phyloP scores from a whole-genome alignment of 352 stramenopile genomes.

The Pythium sukuiense region DNA sequence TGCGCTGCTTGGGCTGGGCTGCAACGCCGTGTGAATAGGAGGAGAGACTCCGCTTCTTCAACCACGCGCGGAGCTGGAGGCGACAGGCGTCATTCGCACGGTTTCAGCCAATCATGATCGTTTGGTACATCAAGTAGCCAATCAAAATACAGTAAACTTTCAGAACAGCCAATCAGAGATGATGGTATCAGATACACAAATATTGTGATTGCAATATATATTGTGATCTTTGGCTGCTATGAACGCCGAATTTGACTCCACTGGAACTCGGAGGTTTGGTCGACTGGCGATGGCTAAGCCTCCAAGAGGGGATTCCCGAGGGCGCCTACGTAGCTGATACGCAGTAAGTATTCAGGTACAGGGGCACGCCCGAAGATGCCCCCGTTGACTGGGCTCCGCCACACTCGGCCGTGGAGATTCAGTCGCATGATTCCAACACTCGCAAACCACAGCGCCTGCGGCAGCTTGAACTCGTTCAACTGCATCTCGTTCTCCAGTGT shows the following conservation, averaged over 20 bases:
- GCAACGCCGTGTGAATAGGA: not conserved
- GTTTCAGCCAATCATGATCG: constrained; percentile 8
- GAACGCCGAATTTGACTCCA: no score
- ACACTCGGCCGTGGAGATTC: constrained; percentile 12
- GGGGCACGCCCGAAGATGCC: constrained; percentile 43
- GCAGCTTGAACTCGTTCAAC: constrained; percentile 59
- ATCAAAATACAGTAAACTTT: constrained; percentile 2
- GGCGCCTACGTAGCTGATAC: constrained; percentile 14
- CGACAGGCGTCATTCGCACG: not conserved
- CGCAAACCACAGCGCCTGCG: constrained; percentile 44
- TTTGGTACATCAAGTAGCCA: not conserved
- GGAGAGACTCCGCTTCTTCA: constrained; percentile 7
- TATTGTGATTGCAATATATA: not conserved
- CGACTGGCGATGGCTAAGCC: not conserved
- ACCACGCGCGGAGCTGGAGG: not conserved
- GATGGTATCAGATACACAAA: not conserved
- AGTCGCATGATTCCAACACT: constrained; percentile 27
- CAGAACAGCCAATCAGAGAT: constrained; percentile 6
- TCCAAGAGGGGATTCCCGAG: not conserved
- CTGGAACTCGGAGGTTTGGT: no score
- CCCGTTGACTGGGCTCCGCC: no score
- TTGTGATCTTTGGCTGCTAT: no score
- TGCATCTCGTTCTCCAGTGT: constrained; percentile 61
- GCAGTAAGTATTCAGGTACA: constrained; percentile 19
- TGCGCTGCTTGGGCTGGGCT: not conserved